A percentile compares a stretch with the other conserved stretches of the same genome.
Conservation (phyloP, 306 rosid genomes). For the Neltuma alba region DNA sequence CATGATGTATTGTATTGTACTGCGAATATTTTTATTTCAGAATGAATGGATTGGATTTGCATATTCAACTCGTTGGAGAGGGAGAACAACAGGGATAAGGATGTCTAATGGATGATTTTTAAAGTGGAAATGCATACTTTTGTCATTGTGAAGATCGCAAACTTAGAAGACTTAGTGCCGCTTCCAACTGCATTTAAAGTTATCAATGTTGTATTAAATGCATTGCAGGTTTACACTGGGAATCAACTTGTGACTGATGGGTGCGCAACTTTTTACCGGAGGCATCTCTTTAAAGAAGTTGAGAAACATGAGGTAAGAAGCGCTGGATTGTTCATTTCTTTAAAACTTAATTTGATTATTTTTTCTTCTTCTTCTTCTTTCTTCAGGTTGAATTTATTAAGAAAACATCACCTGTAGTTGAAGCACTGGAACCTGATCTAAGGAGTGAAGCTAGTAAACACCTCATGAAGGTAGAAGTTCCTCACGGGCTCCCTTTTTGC, state of each 20-base stretch:
- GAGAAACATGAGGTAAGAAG: slow-evolving; percentile 37
- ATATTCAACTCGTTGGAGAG: not conserved
- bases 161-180: not conserved
- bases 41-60: not conserved
- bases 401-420: slow-evolving; percentile 16
- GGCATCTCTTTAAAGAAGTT: slow-evolving; percentile 32
- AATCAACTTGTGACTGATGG: slow-evolving; percentile 22
- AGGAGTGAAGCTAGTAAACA: slow-evolving; percentile 9
- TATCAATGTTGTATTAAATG: not conserved
- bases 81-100: not conserved
- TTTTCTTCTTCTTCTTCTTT: not conserved
- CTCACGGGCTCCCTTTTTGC: not conserved
- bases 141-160: not conserved
- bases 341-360: not conserved
- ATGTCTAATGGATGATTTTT: not conserved
- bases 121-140: not conserved
- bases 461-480: slow-evolving; percentile 6
- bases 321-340: not conserved
- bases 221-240: slow-evolving; percentile 11
- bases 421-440: slow-evolving; percentile 9
- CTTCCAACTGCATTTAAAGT: not conserved
- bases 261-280: slow-evolving; percentile 47
- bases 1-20: not conserved
- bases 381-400: slow-evolving; percentile 38
- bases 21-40: not conserved